Conservation (phyloP, 345 rosid species). For the Pelargonium nanum region DNA sequence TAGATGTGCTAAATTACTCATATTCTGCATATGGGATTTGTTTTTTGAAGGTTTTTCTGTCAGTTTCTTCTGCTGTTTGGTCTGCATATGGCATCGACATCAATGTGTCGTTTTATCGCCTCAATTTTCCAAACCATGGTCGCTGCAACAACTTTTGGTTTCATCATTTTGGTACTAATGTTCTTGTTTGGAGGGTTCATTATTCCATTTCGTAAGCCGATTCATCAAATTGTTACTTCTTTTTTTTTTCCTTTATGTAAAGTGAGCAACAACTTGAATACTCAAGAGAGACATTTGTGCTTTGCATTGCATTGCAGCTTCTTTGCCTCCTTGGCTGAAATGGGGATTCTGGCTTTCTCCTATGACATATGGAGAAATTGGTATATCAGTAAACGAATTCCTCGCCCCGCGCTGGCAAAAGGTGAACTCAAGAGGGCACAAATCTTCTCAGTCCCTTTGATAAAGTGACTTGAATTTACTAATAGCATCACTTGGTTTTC, state of each 20-base stretch:
- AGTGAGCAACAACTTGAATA: too few species aligned
- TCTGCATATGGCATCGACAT: slow-evolving; percentile 38
- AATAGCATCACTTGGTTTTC: slow-evolving; percentile 2
- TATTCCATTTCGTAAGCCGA: slow-evolving; percentile 27
- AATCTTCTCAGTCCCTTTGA: neutral
- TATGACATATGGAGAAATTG: slow-evolving; percentile 43
- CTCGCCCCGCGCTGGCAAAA: slow-evolving; percentile 49
- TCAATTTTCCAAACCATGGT: slow-evolving; percentile 33
- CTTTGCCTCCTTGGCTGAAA: slow-evolving; percentile 43
- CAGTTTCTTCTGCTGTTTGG: slow-evolving; percentile 44
- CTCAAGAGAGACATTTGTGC: neutral
- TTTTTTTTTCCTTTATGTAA: too few species aligned
- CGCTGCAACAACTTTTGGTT: slow-evolving; percentile 35
- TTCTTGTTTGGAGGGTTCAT: slow-evolving; percentile 53
- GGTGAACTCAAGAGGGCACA: slow-evolving; percentile 15
- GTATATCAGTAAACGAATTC: slow-evolving; percentile 42
- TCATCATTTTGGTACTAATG: slow-evolving; percentile 24
- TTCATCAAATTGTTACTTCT: too few species aligned
- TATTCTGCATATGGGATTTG: neutral
- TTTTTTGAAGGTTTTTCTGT: slow-evolving; percentile 46
- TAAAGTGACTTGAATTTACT: neutral
- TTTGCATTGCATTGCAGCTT: slow-evolving; percentile 19
- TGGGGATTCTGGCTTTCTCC: slow-evolving; percentile 72
- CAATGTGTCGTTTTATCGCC: slow-evolving; percentile 41
- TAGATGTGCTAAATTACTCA: neutral